These are phyloP conservation scores for Viola pubescens DNA, from an alignment of 441 rosid genomes.

Conservation along the genomic window DNA sequence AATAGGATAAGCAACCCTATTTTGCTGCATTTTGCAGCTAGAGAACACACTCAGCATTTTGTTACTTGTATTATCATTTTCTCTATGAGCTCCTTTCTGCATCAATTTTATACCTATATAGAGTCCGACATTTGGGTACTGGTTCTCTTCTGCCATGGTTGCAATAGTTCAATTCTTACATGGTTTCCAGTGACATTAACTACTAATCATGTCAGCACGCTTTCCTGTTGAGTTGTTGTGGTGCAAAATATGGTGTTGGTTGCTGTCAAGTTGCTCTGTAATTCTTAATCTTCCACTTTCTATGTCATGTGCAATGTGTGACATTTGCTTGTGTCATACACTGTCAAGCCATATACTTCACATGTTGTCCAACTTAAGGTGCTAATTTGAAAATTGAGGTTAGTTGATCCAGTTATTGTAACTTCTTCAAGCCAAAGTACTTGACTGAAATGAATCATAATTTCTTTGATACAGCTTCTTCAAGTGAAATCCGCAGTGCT, in stretches of 20 bases:
- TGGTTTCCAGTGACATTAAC: background rate
- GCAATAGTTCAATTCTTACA: background rate
- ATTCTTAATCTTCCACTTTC: no score
- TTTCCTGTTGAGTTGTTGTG: background rate
- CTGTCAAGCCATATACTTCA: no score
- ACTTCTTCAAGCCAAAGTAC: background rate
- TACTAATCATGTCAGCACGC: background rate
- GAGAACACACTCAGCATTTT: background rate
- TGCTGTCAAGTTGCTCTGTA: background rate
- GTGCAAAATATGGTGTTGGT: background rate
- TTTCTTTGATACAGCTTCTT: constrained; percentile 44
- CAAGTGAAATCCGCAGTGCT: constrained; percentile 50
- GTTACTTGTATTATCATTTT: background rate
- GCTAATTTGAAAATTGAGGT: background rate
- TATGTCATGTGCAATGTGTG: no score
- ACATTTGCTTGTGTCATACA: no score
- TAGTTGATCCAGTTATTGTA: constrained; percentile 1
- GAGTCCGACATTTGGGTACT: background rate
- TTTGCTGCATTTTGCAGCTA: background rate
- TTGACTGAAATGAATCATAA: background rate
- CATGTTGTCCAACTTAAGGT: no score
- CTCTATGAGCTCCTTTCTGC: background rate
- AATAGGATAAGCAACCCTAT: no score
- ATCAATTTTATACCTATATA: background rate
- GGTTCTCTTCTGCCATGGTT: background rate